Conservation (phyloP, 2,329 filamentous ascomycete genomes). For the Mycosphaerella arachidis region DNA sequence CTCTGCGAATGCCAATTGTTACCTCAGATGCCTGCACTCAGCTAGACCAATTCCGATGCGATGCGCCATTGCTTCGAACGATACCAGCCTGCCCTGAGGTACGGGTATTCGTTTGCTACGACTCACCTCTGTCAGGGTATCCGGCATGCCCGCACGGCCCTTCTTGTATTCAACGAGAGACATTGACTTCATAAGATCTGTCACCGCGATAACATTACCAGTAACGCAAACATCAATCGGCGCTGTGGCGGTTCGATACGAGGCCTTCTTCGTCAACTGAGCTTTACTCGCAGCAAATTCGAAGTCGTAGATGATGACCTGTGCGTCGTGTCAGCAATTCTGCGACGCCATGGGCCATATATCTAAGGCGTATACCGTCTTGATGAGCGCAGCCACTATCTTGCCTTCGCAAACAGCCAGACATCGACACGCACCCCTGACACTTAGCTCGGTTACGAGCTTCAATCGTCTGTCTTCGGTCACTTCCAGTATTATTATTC, state of each 20-base stretch:
- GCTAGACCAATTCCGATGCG: too few species aligned
- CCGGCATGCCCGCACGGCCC: constrained; percentile 49
- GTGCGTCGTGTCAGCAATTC: not conserved
- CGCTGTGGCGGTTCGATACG: constrained; percentile 76
- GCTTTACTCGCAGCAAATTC: constrained; percentile 49
- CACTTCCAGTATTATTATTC: constrained; percentile 81
- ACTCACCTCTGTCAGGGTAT: constrained; percentile 59
- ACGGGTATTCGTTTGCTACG: not conserved
- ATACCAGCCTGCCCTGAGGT: not conserved
- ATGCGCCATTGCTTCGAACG: too few species aligned
- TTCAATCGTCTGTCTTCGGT: constrained; percentile 70
- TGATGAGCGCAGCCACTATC: constrained; percentile 82
- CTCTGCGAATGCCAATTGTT: too few species aligned
- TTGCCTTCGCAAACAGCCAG: constrained; percentile 69
- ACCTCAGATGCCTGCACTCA: too few species aligned
- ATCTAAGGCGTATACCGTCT: constrained; percentile 59
- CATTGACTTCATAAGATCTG: constrained; percentile 90
- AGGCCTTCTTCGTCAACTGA: constrained; percentile 64
- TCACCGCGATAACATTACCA: constrained; percentile 72
- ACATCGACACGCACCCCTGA: constrained; percentile 77
- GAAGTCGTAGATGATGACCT: constrained; percentile 58
- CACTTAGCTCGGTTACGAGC: constrained; percentile 61
- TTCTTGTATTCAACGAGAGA: constrained; percentile 69
- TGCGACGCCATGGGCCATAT: constrained; percentile 2
- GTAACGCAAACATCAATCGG: constrained; percentile 76